These are phyloP conservation scores for Cyphellophora attinorum DNA, from an alignment of 2,329 filamentous ascomycete genomes.

Conservation along the genomic window DNA sequence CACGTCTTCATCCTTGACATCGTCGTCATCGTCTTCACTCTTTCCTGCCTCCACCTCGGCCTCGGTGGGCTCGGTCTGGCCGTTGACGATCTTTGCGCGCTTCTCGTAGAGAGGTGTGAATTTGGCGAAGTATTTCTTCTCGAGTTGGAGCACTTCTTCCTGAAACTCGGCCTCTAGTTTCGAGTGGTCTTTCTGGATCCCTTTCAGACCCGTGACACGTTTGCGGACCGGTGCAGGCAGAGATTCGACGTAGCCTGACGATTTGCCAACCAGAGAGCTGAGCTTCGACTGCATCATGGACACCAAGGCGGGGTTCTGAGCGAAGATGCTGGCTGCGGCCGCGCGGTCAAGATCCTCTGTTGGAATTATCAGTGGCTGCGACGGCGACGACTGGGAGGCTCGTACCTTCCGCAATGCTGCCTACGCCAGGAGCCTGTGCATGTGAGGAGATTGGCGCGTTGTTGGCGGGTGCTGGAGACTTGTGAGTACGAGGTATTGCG, in stretches of 20 bases:
- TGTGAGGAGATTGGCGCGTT: constrained; percentile 96
- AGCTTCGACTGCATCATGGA: constrained; percentile 98
- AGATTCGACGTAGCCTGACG: constrained; percentile 96
- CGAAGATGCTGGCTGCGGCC: constrained; percentile 83
- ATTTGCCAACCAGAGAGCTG: constrained; percentile 82
- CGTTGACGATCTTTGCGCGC: constrained; percentile 88
- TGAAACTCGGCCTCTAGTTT: constrained; percentile 98
- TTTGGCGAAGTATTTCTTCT: constrained; percentile 99
- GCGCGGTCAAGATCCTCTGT: constrained; percentile 84
- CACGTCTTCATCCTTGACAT: constrained; percentile 42
- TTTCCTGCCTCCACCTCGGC: constrained; percentile 81
- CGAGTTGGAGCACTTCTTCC: constrained; percentile 91
- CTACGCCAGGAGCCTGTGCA: constrained; percentile 86
- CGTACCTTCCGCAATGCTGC: constrained; percentile 96
- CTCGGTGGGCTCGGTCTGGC: constrained; percentile 72
- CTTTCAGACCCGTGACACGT: constrained; percentile 90
- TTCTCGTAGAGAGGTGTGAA: constrained; percentile 96
- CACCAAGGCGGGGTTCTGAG: constrained; percentile 87
- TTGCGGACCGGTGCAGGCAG: constrained; percentile 81
- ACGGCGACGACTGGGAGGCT: no score
- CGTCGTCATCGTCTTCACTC: constrained; percentile 56
- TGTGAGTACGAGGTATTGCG: constrained; percentile 5
- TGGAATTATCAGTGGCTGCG: constrained; percentile 5
- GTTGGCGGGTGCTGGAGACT: constrained; percentile 53
- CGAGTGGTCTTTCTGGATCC: constrained; percentile 96